Evolutionary conservation across 2,329 filamentous ascomycete genomes (phyloP).

Genomic region (Orbilia oligospora): DNA sequence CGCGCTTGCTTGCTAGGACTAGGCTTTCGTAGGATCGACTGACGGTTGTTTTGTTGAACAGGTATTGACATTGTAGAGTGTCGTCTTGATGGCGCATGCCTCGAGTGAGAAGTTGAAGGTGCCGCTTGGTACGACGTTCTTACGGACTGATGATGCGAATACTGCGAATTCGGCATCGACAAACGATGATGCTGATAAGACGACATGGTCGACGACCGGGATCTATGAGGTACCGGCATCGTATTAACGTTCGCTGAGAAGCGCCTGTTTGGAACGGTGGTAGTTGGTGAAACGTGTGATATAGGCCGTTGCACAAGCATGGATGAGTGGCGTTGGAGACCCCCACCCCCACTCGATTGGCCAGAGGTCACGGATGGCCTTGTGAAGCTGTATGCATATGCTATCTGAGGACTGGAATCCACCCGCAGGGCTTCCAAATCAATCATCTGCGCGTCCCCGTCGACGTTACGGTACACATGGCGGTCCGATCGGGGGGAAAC

Average conservation of each 20-base stretch:
- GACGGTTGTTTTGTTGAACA: constrained; percentile 23
- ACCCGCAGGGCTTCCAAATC: constrained; percentile 44
- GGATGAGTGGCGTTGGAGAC: constrained; percentile 41
- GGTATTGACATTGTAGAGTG: constrained; percentile 54
- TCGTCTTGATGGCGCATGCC: constrained; percentile 38
- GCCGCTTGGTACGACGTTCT: constrained; percentile 43
- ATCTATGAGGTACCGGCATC: constrained; percentile 21
- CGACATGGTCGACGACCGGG: constrained; percentile 38
- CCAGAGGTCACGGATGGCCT: constrained; percentile 40
- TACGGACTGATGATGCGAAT: constrained; percentile 13
- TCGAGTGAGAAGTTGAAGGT: constrained; percentile 44
- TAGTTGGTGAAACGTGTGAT: constrained; percentile 52
- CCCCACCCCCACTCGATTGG: constrained; percentile 3
- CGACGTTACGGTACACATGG: constrained; percentile 45
- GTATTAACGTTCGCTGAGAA: constrained; percentile 46
- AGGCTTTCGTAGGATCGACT: constrained; percentile 47
- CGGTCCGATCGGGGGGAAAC: constrained; percentile 36
- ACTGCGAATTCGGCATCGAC: constrained; percentile 42
- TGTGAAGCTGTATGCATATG: constrained; percentile 43
- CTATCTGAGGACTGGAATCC: constrained; percentile 23
- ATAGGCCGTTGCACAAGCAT: constrained; percentile 44
- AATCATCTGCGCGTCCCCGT: constrained; percentile 52
- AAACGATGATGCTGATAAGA: constrained; percentile 35
- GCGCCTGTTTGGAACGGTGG: constrained; percentile 18
- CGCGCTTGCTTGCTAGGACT: constrained; percentile 40